These are phyloP conservation scores for Stereocaulon alpinum DNA, from an alignment of 495 filamentous ascomycete genomes.

Conservation along the genomic window DNA sequence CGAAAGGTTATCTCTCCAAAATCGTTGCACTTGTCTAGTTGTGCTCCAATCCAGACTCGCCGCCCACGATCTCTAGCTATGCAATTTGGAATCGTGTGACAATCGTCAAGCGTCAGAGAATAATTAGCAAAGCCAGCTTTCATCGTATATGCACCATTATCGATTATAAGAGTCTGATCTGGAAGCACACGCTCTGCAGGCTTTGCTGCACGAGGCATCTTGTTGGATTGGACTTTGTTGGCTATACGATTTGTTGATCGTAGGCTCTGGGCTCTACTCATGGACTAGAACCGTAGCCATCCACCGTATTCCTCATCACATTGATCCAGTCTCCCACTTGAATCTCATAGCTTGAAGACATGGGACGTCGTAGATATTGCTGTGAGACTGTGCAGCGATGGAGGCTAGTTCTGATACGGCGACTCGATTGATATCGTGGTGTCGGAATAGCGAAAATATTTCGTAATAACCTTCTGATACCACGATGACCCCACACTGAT, in stretches of 20 bases:
- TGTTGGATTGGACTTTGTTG: neutral
- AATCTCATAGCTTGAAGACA: too few species aligned
- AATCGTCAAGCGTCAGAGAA: slow-evolving; percentile 36
- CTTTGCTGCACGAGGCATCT: slow-evolving; percentile 27
- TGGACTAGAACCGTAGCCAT: too few species aligned
- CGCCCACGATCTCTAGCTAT: slow-evolving; percentile 73
- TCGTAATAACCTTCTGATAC: too few species aligned
- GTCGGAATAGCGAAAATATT: too few species aligned
- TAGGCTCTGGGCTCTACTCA: too few species aligned
- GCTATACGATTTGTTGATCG: neutral
- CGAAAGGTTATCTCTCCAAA: slow-evolving; percentile 84
- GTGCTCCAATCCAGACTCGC: slow-evolving; percentile 65
- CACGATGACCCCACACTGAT: too few species aligned
- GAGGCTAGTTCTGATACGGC: too few species aligned
- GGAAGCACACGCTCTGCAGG: slow-evolving; percentile 35
- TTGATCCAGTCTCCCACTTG: too few species aligned
- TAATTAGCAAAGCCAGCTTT: slow-evolving; percentile 75
- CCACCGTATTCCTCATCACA: too few species aligned
- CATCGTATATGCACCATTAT: slow-evolving; percentile 89
- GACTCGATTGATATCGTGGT: too few species aligned
- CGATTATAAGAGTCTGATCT: slow-evolving; percentile 68
- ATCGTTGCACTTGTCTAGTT: slow-evolving; percentile 71
- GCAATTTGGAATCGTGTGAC: slow-evolving; percentile 73
- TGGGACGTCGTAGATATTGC: too few species aligned
- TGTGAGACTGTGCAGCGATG: too few species aligned